Conservation (phyloP, 75 land plant genomes). For the Azolla pinnata region DNA sequence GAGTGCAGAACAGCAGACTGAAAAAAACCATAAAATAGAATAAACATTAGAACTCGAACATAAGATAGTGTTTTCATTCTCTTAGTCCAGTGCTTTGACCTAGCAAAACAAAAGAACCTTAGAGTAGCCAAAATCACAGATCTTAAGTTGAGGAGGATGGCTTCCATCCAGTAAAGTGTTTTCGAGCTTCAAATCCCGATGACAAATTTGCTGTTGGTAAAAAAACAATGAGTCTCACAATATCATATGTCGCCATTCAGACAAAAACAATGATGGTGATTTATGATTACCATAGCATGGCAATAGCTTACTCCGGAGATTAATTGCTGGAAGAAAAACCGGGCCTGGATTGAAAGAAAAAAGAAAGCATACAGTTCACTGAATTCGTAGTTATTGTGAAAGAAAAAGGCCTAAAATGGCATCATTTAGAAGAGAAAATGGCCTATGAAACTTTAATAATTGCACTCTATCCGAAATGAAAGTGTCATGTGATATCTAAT, state of each 20-base stretch:
- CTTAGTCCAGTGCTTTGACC: no score
- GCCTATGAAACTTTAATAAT: no score
- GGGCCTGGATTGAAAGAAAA: slow-evolving; percentile 21
- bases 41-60: slow-evolving; percentile 24
- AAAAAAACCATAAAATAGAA: slow-evolving; percentile 23
- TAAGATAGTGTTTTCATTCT: slow-evolving; percentile 19
- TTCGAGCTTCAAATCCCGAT: slow-evolving; percentile 48
- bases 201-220: slow-evolving; percentile 51
- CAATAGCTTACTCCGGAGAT: slow-evolving; percentile 46
- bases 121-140: slow-evolving; percentile 94
- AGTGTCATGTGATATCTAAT: no score
- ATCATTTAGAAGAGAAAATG: no score
- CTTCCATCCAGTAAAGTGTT: slow-evolving; percentile 60
- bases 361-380: no score
- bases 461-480: no score
- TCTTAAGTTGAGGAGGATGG: slow-evolving; percentile 78
- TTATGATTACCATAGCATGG: slow-evolving; percentile 30
- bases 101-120: no score
- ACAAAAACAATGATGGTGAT: background rate
- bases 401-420: no score
- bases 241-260: background rate
- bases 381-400: no score
- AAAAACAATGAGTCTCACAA: background rate
- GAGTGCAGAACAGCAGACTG: slow-evolving; percentile 61
- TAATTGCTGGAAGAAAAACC: slow-evolving; percentile 44